A percentile compares a stretch with the other conserved stretches of the same genome.
These are phyloP conservation scores for Cyanodermella asteris DNA, from an alignment of 2,329 filamentous ascomycete genomes.

Conservation along the genomic window DNA sequence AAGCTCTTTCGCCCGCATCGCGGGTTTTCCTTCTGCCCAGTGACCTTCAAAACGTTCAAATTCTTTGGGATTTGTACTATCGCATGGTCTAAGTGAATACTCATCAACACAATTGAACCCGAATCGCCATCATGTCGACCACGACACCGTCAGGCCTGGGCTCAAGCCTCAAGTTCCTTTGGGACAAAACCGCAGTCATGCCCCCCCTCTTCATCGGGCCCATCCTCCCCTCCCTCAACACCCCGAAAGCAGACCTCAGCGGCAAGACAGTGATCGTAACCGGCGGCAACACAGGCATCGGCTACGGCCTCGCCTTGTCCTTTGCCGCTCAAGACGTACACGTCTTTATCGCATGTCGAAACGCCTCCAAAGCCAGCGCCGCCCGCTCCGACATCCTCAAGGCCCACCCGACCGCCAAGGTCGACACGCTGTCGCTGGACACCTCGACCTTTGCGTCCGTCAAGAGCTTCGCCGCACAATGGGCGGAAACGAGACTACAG, in stretches of 20 bases:
- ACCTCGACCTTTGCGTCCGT: slow-evolving; percentile 1
- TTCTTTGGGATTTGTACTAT: no score
- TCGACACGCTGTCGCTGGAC: slow-evolving; percentile 1
- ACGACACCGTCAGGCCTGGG: no score
- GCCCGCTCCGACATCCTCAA: slow-evolving; percentile 1
- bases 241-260: slow-evolving; percentile 1
- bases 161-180: no score
- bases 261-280: slow-evolving; percentile 4
- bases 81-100: no score
- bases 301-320: slow-evolving; percentile 1
- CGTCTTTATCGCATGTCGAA: slow-evolving; percentile 3
- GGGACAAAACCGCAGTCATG: no score
- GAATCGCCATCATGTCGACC: no score
- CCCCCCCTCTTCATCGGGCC: no score
- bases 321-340: slow-evolving; percentile 1
- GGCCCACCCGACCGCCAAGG: not conserved
- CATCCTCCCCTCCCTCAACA: not conserved
- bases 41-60: no score
- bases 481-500: not conserved
- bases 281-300: slow-evolving; percentile 4
- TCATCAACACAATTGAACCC: no score
- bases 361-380: slow-evolving; percentile 2
- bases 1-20: no score
- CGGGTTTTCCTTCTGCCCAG: no score
- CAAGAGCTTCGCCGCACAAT: not conserved